These are phyloP conservation scores for Hyaloscypha bicolor DNA, from an alignment of 495 filamentous ascomycete genomes.

Conservation along the genomic window DNA sequence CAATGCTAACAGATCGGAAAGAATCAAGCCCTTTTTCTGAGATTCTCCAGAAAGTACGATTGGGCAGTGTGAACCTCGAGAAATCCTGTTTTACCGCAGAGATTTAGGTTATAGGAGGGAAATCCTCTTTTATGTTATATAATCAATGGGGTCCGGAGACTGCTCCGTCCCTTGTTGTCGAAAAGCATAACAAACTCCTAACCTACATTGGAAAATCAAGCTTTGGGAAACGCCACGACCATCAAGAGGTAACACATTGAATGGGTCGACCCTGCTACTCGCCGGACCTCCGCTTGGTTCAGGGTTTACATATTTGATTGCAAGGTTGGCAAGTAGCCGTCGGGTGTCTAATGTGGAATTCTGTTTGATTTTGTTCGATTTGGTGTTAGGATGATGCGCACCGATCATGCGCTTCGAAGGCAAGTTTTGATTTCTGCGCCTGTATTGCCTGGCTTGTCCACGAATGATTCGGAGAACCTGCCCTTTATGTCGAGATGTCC, in stretches of 20 bases:
- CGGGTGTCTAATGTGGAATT: neutral
- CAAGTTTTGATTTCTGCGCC: neutral
- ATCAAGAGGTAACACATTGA: neutral
- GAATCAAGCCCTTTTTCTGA: no score
- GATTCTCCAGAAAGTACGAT: no score
- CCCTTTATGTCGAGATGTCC: no score
- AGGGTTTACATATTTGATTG: neutral
- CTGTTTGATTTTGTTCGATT: neutral
- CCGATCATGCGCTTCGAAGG: neutral
- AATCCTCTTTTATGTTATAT: no score
- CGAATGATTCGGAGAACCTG: no score
- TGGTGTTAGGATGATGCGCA: neutral
- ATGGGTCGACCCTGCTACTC: neutral
- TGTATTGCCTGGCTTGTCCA: no score
- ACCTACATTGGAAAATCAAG: neutral
- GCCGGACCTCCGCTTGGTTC: neutral
- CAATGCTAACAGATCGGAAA: no score
- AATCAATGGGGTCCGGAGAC: neutral
- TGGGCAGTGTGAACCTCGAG: no score
- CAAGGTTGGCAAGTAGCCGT: no score
- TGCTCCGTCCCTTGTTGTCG: neutral
- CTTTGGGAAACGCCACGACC: neutral
- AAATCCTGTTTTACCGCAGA: no score
- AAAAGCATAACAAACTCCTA: neutral
- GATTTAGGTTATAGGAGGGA: no score